Percentiles rank a stretch among this genome's conserved stretches.
Evolutionary conservation across 2,329 filamentous ascomycete genomes (phyloP).

Genomic region (Bretziella fagacearum): DNA sequence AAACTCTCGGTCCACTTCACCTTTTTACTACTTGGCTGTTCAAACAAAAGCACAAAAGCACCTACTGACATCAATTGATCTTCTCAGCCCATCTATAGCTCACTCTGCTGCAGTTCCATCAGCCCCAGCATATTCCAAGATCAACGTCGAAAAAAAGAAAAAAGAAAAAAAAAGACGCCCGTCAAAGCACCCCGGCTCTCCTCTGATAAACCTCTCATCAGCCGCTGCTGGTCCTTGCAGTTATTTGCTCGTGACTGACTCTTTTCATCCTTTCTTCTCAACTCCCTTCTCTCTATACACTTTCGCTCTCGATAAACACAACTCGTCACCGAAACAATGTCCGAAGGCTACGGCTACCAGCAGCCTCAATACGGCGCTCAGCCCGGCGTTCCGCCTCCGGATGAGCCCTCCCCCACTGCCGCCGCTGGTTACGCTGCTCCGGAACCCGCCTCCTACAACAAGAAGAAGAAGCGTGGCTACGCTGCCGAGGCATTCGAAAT

Average conservation of each 20-base stretch:
- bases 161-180: neutral
- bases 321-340: slow-evolving; percentile 16
- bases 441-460: slow-evolving; percentile 24
- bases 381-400: slow-evolving; percentile 19
- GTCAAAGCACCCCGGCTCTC: neutral
- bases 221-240: slow-evolving; percentile 2
- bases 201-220: neutral
- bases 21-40: neutral
- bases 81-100: neutral
- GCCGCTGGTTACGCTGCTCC: slow-evolving; percentile 17
- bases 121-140: neutral
- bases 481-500: slow-evolving; percentile 92
- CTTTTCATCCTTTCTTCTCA: neutral
- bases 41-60: neutral
- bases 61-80: slow-evolving; percentile 1
- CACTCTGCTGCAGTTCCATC: neutral
- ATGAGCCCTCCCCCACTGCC: slow-evolving; percentile 18
- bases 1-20: no score
- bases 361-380: slow-evolving; percentile 28
- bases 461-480: slow-evolving; percentile 89
- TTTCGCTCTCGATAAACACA: slow-evolving; percentile 2
- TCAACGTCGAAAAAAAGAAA: no score
- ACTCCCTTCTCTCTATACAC: neutral
- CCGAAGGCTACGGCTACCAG: slow-evolving; percentile 35
- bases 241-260: no score